These are phyloP conservation scores for Myxozyma udenii DNA, from an alignment of 805 yeast species.

Conservation along the genomic window DNA sequence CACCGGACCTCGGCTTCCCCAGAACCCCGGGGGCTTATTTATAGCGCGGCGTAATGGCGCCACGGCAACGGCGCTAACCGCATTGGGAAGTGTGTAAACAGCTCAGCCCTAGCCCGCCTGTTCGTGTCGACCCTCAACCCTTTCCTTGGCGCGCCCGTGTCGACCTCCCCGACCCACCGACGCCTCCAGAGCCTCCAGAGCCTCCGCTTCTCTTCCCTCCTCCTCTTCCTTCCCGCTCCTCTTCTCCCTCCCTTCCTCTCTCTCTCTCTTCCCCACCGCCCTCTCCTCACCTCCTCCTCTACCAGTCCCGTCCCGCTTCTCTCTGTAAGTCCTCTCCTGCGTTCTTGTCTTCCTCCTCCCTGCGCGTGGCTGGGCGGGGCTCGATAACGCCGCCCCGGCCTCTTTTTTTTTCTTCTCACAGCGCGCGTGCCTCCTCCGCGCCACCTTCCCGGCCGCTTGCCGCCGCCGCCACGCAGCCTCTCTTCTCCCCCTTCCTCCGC, in stretches of 20 bases:
- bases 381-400: neutral
- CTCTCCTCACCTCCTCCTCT: neutral
- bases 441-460: constrained; percentile 3
- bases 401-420: neutral
- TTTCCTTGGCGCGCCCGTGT: neutral
- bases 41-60: too few relatives aligned
- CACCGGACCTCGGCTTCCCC: too few relatives aligned
- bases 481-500: neutral
- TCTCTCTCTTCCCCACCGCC: constrained; percentile 2
- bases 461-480: neutral
- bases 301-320: neutral
- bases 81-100: too few relatives aligned
- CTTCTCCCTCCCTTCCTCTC: constrained; percentile 5
- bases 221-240: constrained; percentile 6
- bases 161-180: neutral
- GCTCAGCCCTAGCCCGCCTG: too few relatives aligned
- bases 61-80: too few relatives aligned
- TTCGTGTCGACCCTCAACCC: neutral
- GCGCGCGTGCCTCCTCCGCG: too few relatives aligned
- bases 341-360: neutral
- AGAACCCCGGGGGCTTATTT: too few relatives aligned
- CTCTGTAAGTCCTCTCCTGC: neutral
- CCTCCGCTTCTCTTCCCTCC: neutral
- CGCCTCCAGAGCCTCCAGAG: neutral
- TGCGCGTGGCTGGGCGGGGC: neutral